These are phyloP conservation scores for Cyberlindnera maritima DNA, from an alignment of 805 yeast genomes.

Conservation along the genomic window DNA sequence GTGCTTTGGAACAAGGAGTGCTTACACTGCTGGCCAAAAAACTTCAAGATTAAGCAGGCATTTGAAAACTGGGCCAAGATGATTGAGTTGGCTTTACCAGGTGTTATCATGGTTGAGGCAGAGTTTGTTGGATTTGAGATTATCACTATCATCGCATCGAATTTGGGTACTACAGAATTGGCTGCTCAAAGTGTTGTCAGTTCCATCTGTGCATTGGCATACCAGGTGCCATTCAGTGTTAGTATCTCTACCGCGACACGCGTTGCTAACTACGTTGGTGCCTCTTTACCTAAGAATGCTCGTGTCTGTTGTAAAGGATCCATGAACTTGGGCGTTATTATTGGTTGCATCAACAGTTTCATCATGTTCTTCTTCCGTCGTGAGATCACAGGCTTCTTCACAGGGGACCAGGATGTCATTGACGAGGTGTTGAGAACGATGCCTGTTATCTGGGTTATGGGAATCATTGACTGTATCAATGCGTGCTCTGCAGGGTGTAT, in stretches of 20 bases:
- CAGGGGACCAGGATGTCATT: slow-evolving; percentile 58
- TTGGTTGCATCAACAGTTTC: slow-evolving; percentile 50
- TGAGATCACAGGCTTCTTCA: slow-evolving; percentile 55
- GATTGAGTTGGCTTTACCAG: slow-evolving; percentile 61
- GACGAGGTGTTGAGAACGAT: slow-evolving; percentile 49
- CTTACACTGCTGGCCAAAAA: slow-evolving; percentile 57
- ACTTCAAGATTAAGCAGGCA: slow-evolving; percentile 34
- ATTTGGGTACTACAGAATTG: slow-evolving; percentile 62
- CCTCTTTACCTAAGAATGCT: slow-evolving; percentile 46
- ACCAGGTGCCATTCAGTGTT: slow-evolving; percentile 70
- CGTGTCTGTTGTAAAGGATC: slow-evolving; percentile 44
- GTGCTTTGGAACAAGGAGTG: slow-evolving; percentile 47
- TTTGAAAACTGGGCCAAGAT: slow-evolving; percentile 51
- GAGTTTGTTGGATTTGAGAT: slow-evolving; percentile 75
- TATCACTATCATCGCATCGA: slow-evolving; percentile 65
- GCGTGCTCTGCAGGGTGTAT: slow-evolving; percentile 77
- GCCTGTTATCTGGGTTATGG: slow-evolving; percentile 64
- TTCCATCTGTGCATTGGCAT: slow-evolving; percentile 59
- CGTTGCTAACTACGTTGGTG: slow-evolving; percentile 70
- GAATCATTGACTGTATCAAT: slow-evolving; percentile 67
- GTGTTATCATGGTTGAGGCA: slow-evolving; percentile 71
- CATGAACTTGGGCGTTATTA: slow-evolving; percentile 37
- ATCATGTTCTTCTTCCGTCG: slow-evolving; percentile 47
- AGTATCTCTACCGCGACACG: slow-evolving; percentile 71
- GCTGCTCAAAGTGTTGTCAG: slow-evolving; percentile 77